A percentile compares a stretch with the other conserved stretches of the same genome.
phyloP scores from a whole-genome alignment of 495 filamentous ascomycete genomes.

The Entonaema liquescens region DNA sequence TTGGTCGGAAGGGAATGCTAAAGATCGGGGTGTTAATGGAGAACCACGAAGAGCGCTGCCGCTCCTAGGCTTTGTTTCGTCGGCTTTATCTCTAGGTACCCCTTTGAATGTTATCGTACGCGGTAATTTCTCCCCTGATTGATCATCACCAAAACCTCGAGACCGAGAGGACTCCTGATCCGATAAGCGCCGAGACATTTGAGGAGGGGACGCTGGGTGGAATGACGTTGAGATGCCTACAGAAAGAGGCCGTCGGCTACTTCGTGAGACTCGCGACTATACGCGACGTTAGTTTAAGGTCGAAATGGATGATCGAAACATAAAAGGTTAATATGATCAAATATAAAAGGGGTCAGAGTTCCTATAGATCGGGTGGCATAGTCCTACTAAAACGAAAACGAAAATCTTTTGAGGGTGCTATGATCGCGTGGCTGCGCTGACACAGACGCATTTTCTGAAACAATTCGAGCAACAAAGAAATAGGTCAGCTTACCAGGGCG shows the following conservation, averaged over 20 bases:
- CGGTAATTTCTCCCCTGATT: slow-evolving; percentile 38
- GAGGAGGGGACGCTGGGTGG: slow-evolving; percentile 51
- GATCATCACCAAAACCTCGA: slow-evolving; percentile 44
- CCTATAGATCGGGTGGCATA: not conserved
- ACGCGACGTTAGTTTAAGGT: slow-evolving; percentile 24
- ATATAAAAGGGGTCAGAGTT: not conserved
- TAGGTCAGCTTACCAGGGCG: slow-evolving; percentile 51
- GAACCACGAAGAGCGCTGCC: slow-evolving; percentile 48
- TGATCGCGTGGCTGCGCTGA: not conserved
- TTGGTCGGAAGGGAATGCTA: slow-evolving; percentile 53
- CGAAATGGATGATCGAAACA: not conserved
- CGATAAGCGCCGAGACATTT: slow-evolving; percentile 53
- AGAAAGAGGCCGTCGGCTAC: slow-evolving; percentile 56
- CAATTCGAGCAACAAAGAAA: slow-evolving; percentile 15
- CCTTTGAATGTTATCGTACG: slow-evolving; percentile 46
- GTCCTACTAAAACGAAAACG: not conserved
- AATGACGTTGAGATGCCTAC: slow-evolving; percentile 48
- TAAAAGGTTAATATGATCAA: not conserved
- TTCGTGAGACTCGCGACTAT: slow-evolving; percentile 54
- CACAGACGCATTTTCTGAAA: slow-evolving; percentile 15
- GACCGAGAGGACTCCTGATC: slow-evolving; percentile 54
- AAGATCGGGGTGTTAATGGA: slow-evolving; percentile 54
- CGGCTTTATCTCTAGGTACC: slow-evolving; percentile 39
- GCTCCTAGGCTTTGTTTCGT: slow-evolving; percentile 40
- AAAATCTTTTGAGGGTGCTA: not conserved